Base-by-base conservation (phyloP, 192 early-diverging fungal genomes). In the Backusella psychrophila region DNA sequence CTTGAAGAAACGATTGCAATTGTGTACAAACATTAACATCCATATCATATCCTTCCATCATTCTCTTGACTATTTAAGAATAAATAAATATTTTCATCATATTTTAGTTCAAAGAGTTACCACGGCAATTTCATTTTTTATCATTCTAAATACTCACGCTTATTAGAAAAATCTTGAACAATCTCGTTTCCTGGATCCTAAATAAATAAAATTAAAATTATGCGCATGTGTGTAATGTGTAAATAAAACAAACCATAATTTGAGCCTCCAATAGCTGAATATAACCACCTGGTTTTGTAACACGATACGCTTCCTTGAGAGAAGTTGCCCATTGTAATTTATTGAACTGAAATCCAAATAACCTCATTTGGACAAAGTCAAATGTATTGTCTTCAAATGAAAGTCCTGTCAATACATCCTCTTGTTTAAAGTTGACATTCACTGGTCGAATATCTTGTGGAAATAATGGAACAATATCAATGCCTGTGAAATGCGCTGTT, bases 281-380 rank as follows among this genome's bases (percentile, higher is more conserved):
- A 17, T 26, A 71, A 7, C 78, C 78, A 41, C 78, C 78, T 49
- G 78, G 78, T 44, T 75, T 76, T 12, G 44, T 56, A 21, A 80
- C 78, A 44, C 78, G 68, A n/a, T 76, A 76, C 12, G 35, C 21
- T 41, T 80, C 78, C 29, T 41, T 76, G 42, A 80, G 31, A 29
- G 56, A 46, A 19, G 44, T 11, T 3, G 39, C 42, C 78, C 78
- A 80, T 72, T 72, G 73, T 26, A 38, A 41, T 19, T 19, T 34
- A 44, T 71, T 63, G 26, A 80, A 52, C 4, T 42, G 74, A 11
- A 75, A 72, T 14, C 56, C 66, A 52, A 80, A 71, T 6, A 71
- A 29, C 33, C 78, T n/a, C 74, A 80, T 76, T 21, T 80, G 78
- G 33, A 80, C 78, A 46, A 80, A 72, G 21, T 80, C 78, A 72